A percentile compares a stretch with the other conserved stretches of the same genome.
Evolutionary conservation across 441 rosid genomes (phyloP).

Genomic region (Gossypium gossypioides): DNA sequence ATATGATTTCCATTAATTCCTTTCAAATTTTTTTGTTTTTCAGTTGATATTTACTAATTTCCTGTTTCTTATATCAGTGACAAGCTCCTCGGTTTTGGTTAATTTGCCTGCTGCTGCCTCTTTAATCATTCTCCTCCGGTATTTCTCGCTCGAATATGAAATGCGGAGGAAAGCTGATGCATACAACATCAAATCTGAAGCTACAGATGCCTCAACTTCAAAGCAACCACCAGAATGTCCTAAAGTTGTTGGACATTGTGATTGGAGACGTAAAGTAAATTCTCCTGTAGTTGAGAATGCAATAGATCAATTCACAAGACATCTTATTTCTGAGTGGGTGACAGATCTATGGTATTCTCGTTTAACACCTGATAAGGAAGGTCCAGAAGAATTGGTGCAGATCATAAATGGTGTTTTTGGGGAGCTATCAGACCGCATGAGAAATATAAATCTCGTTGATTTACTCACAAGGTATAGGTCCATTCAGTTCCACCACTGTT

Average conservation of each 20-base stretch:
- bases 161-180: constrained; percentile 65
- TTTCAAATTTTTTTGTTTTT: neutral
- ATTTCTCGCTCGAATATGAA: constrained; percentile 74
- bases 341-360: constrained; percentile 90
- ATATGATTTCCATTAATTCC: neutral
- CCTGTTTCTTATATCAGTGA: constrained; percentile 47
- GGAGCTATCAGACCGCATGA: constrained; percentile 68
- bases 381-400: constrained; percentile 79
- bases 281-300: constrained; percentile 88
- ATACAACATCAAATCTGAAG: constrained; percentile 48
- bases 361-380: constrained; percentile 76
- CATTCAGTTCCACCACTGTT: constrained; percentile 4
- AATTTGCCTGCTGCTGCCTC: constrained; percentile 93
- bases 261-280: constrained; percentile 88
- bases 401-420: constrained; percentile 73
- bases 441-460: constrained; percentile 76
- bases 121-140: constrained; percentile 70
- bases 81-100: constrained; percentile 93
- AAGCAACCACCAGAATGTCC: constrained; percentile 37
- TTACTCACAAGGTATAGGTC: constrained; percentile 64
- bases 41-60: neutral
- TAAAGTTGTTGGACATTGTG: constrained; percentile 39
- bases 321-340: constrained; percentile 85
- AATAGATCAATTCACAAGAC: constrained; percentile 73
- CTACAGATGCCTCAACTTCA: constrained; percentile 23